These are phyloP conservation scores for sunflower (Helianthus annuus) DNA, from an alignment of 129 eudicot genomes.

Conservation along the genomic window HanXRQr2.0-SUNRISE NC_035439.2:119271705-119272204, in stretches of 20 bases:
- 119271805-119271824: slow-evolving; percentile 48
- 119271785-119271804: slow-evolving; percentile 44
- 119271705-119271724: slow-evolving; percentile 32
- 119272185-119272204: slow-evolving; percentile 66
- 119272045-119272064: slow-evolving; percentile 88
- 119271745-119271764: slow-evolving; percentile 78
- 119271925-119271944: slow-evolving; percentile 55
- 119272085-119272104: slow-evolving; percentile 66
- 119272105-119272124: slow-evolving; percentile 69
- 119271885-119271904: slow-evolving; percentile 64
- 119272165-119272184: slow-evolving; percentile 58
- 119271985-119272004: slow-evolving; percentile 92
- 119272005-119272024: slow-evolving; percentile 84
- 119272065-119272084: slow-evolving; percentile 76
- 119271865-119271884: slow-evolving; percentile 74
- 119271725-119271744: slow-evolving; percentile 55
- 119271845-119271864: slow-evolving; percentile 92
- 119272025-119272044: slow-evolving; percentile 67
- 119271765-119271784: slow-evolving; percentile 69
- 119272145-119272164: slow-evolving; percentile 58
- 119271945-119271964: slow-evolving; percentile 68
- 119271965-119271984: slow-evolving; percentile 68
- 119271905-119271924: slow-evolving; percentile 56
- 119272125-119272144: slow-evolving; percentile 91
- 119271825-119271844: slow-evolving; percentile 69